Evolutionary conservation across 1,284 basidiomycete species (phyloP).

Genomic region (Cryptococcus hybrid): DNA sequence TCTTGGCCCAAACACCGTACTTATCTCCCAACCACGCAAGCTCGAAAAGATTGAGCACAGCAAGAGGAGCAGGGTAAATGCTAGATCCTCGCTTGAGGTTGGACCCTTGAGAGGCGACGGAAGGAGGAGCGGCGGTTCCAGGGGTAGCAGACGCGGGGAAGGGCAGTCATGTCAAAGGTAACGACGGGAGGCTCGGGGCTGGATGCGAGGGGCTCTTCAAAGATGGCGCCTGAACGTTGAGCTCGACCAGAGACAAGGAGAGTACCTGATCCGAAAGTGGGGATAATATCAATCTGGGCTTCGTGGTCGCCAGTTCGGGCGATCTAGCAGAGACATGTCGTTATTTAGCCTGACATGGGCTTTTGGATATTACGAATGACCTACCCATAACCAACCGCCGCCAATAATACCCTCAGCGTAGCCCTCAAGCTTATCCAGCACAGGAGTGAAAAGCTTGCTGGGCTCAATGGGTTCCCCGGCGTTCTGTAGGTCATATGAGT

Average conservation of each 20-base stretch:
- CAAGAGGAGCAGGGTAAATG: slow-evolving; percentile 44
- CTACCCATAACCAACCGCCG: slow-evolving; percentile 75
- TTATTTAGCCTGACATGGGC: not conserved
- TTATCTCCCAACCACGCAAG: slow-evolving; percentile 86
- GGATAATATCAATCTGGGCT: slow-evolving; percentile 40
- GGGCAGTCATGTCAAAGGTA: slow-evolving; percentile 3
- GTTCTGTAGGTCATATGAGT: slow-evolving; percentile 17
- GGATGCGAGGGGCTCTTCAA: slow-evolving; percentile 8
- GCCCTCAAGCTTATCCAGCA: slow-evolving; percentile 42
- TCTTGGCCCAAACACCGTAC: slow-evolving; percentile 93
- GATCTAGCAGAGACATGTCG: slow-evolving; percentile 19
- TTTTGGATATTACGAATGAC: slow-evolving; percentile 46
- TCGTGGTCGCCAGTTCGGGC: slow-evolving; percentile 33
- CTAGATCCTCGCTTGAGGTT: not conserved
- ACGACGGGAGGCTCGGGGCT: not conserved
- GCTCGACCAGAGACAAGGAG: slow-evolving; percentile 63
- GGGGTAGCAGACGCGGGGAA: too few relatives aligned
- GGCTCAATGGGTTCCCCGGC: slow-evolving; percentile 24
- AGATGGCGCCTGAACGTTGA: slow-evolving; percentile 35
- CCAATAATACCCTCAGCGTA: slow-evolving; percentile 49
- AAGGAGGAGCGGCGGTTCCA: too few relatives aligned
- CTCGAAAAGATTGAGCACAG: slow-evolving; percentile 84
- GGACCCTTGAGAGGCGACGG: not conserved
- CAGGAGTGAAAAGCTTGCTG: slow-evolving; percentile 15
- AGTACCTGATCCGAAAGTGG: slow-evolving; percentile 85